A percentile compares a stretch with the other conserved stretches of the same genome.
These are phyloP conservation scores for Xanthoconium purpureum DNA, from an alignment of 768 basidiomycete genomes.

Conservation along the genomic window DNA sequence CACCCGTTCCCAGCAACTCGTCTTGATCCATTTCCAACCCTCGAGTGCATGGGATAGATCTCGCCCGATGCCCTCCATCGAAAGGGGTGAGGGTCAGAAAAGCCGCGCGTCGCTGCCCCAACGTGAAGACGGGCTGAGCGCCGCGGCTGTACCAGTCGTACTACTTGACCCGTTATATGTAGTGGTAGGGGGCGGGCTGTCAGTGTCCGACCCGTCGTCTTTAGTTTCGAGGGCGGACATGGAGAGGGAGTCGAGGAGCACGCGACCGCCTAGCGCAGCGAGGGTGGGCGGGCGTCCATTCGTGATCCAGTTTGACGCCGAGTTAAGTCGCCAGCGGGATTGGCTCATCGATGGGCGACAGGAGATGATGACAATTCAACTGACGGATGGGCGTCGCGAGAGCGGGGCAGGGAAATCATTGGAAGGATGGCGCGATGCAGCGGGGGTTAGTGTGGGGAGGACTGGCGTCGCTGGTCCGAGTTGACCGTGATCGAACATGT, in stretches of 20 bases:
- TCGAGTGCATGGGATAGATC: slow-evolving; percentile 33
- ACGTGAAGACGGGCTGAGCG: slow-evolving; percentile 4
- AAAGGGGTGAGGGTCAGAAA: slow-evolving; percentile 19
- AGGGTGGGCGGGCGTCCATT: slow-evolving; percentile 24
- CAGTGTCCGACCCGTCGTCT: slow-evolving; percentile 33
- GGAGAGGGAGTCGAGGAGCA: slow-evolving; percentile 41
- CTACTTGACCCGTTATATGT: not conserved
- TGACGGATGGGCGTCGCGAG: slow-evolving; percentile 22
- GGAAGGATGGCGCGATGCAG: slow-evolving; percentile 44
- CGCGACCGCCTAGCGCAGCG: slow-evolving; percentile 27
- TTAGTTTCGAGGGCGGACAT: slow-evolving; percentile 55
- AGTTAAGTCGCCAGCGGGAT: slow-evolving; percentile 22
- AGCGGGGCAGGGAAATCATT: slow-evolving; percentile 16
- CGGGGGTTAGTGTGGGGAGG: slow-evolving; percentile 42
- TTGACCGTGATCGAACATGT: slow-evolving; percentile 90
- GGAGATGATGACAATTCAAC: slow-evolving; percentile 31
- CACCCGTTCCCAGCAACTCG: too few relatives aligned
- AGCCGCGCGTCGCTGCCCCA: slow-evolving; percentile 8
- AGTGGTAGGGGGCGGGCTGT: slow-evolving; percentile 6
- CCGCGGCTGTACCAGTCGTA: not conserved
- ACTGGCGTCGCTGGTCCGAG: slow-evolving; percentile 66
- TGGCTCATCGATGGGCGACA: slow-evolving; percentile 26
- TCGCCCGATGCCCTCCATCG: slow-evolving; percentile 33
- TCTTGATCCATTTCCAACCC: too few relatives aligned
- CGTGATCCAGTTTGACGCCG: slow-evolving; percentile 11